Conservation (phyloP, 257 asterid species). For the Capsicum chinense region DNA sequence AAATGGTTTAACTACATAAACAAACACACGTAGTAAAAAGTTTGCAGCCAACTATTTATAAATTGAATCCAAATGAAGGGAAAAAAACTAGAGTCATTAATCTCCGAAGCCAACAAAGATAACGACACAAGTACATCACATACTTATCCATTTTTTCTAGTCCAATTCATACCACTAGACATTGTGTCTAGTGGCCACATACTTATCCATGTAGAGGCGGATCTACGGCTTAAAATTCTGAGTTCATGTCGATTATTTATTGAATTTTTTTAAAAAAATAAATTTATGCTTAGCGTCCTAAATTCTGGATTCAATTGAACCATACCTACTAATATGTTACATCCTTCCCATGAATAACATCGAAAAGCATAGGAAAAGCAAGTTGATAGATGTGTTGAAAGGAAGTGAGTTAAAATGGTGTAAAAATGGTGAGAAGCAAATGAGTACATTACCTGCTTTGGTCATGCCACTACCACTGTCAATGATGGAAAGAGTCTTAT, state of each 20-base stretch:
- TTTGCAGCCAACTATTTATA: not conserved
- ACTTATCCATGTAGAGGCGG: not conserved
- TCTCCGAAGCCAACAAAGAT: not conserved
- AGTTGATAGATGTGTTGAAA: not conserved
- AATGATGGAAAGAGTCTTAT: slow-evolving; percentile 29
- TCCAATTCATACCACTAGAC: no score
- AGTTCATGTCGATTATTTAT: not conserved
- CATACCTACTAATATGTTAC: not conserved
- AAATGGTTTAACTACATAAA: not conserved
- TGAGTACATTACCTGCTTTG: slow-evolving; percentile 25
- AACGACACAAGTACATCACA: not conserved
- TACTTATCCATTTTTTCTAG: not conserved
- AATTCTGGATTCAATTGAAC: not conserved
- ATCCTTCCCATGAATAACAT: not conserved
- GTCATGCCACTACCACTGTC: slow-evolving; percentile 36
- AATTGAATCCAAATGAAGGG: not conserved
- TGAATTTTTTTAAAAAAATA: not conserved
- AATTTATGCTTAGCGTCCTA: not conserved
- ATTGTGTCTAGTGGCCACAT: no score
- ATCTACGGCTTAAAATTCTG: not conserved
- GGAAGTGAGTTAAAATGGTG: not conserved
- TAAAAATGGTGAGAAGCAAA: not conserved
- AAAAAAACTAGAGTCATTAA: not conserved
- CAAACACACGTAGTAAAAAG: not conserved
- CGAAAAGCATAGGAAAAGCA: not conserved